Percentiles rank a stretch among this genome's conserved stretches.
phyloP scores from a whole-genome alignment of 2,329 filamentous ascomycete species.

The Ceratocystis alfenasii region DNA sequence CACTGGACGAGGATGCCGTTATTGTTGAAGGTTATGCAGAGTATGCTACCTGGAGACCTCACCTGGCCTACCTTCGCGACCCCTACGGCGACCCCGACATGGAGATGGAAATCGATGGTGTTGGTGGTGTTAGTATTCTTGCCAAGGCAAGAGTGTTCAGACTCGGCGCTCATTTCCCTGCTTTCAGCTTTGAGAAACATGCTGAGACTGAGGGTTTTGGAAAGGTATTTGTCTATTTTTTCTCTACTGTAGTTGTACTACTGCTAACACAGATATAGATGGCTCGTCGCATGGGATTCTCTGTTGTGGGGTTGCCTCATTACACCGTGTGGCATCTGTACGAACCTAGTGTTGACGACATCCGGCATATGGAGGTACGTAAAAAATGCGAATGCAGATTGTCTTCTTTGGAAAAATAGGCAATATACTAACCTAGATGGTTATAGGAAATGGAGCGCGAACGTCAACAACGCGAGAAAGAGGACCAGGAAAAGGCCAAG shows the following conservation, averaged over 20 bases:
- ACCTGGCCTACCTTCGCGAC: constrained; percentile 90
- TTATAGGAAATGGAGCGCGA: constrained; percentile 82
- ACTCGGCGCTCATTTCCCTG: constrained; percentile 90
- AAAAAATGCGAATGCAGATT: background rate
- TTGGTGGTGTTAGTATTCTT: constrained; percentile 92
- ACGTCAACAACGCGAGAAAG: constrained; percentile 63
- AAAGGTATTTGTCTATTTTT: constrained; percentile 51
- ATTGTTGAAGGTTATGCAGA: constrained; percentile 98
- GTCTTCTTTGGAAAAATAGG: background rate
- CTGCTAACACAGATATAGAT: constrained; percentile 47
- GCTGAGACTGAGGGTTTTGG: constrained; percentile 97
- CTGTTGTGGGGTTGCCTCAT: constrained; percentile 87
- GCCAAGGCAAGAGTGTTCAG: constrained; percentile 94
- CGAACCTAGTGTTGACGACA: constrained; percentile 95
- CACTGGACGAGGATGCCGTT: constrained; percentile 91
- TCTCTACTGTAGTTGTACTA: background rate
- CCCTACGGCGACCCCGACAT: constrained; percentile 97
- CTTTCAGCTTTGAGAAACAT: constrained; percentile 97
- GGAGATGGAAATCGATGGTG: constrained; percentile 98
- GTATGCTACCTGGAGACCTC: constrained; percentile 95
- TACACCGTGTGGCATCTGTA: constrained; percentile 99
- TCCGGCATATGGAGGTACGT: constrained; percentile 79
- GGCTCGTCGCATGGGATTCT: constrained; percentile 92
- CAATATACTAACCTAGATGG: constrained; percentile 22
- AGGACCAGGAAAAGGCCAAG: constrained; percentile 55